A percentile compares a stretch with the other conserved stretches of the same genome.
These are phyloP conservation scores for Cenchrus purpureus DNA, from an alignment of 176 grass and related monocot genomes.

Conservation along the genomic window DNA sequence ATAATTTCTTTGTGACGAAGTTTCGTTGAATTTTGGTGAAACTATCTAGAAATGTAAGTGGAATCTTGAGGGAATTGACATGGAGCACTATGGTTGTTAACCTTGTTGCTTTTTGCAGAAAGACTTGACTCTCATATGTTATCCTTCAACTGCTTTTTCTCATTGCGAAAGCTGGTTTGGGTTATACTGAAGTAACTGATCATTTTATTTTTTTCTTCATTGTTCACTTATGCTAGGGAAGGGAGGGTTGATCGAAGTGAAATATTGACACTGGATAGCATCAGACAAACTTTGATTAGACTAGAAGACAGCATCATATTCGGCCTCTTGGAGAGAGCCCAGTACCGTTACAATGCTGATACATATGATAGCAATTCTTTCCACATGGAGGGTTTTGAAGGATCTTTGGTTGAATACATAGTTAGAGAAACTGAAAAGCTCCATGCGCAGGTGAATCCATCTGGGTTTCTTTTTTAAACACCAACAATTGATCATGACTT, in stretches of 20 bases:
- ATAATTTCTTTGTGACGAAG: constrained; percentile 18
- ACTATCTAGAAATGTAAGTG: not conserved
- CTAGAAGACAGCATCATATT: constrained; percentile 99
- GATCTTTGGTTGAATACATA: constrained; percentile 87
- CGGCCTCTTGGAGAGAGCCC: constrained; percentile 86
- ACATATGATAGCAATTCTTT: constrained; percentile 67
- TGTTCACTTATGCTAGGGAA: constrained; percentile 41
- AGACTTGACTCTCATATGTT: not conserved
- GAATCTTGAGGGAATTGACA: constrained; percentile 29
- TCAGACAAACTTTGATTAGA: constrained; percentile 78
- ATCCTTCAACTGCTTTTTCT: not conserved
- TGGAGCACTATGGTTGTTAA: not conserved
- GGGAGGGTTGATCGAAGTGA: constrained; percentile 91
- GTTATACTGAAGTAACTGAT: constrained; percentile 26
- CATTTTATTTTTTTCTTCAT: not conserved
- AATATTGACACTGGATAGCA: constrained; percentile 71
- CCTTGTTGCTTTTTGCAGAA: constrained; percentile 7
- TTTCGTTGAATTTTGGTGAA: not conserved
- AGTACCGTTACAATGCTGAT: constrained; percentile 82
- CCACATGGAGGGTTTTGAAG: constrained; percentile 71
- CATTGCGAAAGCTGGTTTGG: not conserved
- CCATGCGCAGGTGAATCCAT: constrained; percentile 66
- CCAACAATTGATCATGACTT: not conserved
- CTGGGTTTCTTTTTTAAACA: not conserved
- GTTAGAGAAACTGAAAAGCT: constrained; percentile 85